Evolutionary conservation across 176 grass and related monocot genomes (phyloP), one percentile per base, ranked within the genome.

Genomic region (Rhynchospora pubera): DNA sequence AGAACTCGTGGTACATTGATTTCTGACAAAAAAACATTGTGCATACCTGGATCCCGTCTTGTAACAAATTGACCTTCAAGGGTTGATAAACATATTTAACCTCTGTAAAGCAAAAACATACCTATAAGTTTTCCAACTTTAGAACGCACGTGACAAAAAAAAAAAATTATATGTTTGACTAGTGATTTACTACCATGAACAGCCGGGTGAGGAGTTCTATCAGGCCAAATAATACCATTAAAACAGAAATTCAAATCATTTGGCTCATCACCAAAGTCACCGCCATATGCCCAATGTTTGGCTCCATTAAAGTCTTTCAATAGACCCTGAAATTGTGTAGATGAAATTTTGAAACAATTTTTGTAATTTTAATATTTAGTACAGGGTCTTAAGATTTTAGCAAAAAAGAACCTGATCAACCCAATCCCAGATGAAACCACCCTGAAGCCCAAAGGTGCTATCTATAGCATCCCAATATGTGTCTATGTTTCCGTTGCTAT

Each of bases 361-460:
- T 22, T 7, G 12, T 75, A 75, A 65, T 39, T 75, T 53, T 75
- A 21, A 75, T 75, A 46, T 16, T 13, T 51, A 16, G 71, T 21
- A 28, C 22, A 26, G 9, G 51, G 59, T 30, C 12, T 65, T 8
- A 51, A 28, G 16, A 84, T 83, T 81, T 81, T 81, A 65, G 58
- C 32, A 63, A 81, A 61, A 65, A 69, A n/a, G 61, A 82, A 98
- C 92, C 95, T 98, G 75, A 91, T 98, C 95, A 34, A 72, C 95
- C 92, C 95, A 98, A 82, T 98, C 95, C 92, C 95, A 98, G 85
- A 98, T 98, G 70, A 98, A 94, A 89, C 95, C 95, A 84, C 95
- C 95, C 93, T 98, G 95, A 72, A 97, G 95, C 52, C 95, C 95
- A 84, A 88, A 72, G 62, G 92, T 94, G 87, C 10, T 89, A 84